phyloP scores from a whole-genome alignment of 345 rosid genomes.

The Linum tenue region DNA sequence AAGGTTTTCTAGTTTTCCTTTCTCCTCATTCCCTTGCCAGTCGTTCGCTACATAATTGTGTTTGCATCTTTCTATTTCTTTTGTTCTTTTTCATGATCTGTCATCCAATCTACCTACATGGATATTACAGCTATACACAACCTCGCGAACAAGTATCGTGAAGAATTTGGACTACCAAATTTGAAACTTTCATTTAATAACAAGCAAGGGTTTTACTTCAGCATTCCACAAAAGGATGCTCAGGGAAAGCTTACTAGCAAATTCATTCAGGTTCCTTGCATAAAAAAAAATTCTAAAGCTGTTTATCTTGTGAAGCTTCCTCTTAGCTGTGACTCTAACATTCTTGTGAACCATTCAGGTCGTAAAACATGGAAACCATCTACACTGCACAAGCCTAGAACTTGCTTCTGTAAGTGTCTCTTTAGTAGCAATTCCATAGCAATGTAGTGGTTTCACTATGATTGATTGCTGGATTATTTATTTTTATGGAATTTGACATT shows the following conservation, averaged over 20 bases:
- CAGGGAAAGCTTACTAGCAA: slow-evolving; percentile 86
- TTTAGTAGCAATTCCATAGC: slow-evolving; percentile 3
- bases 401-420: slow-evolving; percentile 80
- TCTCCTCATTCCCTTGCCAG: not conserved
- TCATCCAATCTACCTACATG: slow-evolving; percentile 9
- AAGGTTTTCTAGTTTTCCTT: slow-evolving; percentile 45
- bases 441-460: slow-evolving; percentile 2
- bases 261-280: slow-evolving; percentile 67
- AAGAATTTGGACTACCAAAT: slow-evolving; percentile 77
- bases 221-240: slow-evolving; percentile 78
- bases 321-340: slow-evolving; percentile 15
- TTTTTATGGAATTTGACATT: not conserved
- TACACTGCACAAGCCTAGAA: slow-evolving; percentile 86
- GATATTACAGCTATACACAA: slow-evolving; percentile 68
- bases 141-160: slow-evolving; percentile 82
- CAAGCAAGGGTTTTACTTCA: slow-evolving; percentile 93
- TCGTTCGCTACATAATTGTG: not conserved
- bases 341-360: slow-evolving; percentile 42
- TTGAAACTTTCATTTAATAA: slow-evolving; percentile 93
- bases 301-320: slow-evolving; percentile 5
- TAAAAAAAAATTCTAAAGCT: slow-evolving; percentile 9
- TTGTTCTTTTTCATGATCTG: slow-evolving; percentile 4
- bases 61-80: not conserved
- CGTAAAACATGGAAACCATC: slow-evolving; percentile 80
- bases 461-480: not conserved